phyloP scores from a whole-genome alignment of 169 alveolate species.

The Ichthyophthirius multifiliis region DNA sequence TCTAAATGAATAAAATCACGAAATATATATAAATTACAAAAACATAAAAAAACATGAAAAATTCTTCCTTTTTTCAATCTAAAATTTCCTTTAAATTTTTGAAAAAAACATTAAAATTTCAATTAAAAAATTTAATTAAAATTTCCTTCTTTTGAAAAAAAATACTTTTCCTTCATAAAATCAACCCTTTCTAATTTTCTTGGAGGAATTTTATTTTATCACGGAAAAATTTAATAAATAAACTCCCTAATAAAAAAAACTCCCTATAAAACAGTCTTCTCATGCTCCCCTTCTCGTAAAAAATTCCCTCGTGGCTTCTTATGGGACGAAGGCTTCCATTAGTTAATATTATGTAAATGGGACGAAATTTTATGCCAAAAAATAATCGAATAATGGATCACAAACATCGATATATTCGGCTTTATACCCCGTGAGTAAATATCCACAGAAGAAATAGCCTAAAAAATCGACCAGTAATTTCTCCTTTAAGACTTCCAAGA shows the following conservation, averaged over 20 bases:
- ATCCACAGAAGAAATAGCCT: slow-evolving; percentile 43
- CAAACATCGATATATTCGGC: slow-evolving; percentile 65
- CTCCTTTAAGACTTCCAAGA: background rate
- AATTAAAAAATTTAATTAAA: background rate
- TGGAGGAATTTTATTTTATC: background rate
- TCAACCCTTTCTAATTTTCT: background rate
- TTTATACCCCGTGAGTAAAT: slow-evolving; percentile 85
- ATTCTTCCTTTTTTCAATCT: background rate
- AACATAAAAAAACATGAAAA: background rate
- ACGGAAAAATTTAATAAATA: background rate
- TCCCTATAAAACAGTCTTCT: slow-evolving; percentile 27
- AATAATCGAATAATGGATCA: slow-evolving; percentile 69
- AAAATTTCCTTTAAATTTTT: background rate
- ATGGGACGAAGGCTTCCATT: slow-evolving; percentile 91
- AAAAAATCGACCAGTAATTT: background rate
- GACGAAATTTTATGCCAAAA: slow-evolving; percentile 58
- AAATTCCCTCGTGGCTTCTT: slow-evolving; percentile 73
- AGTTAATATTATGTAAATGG: slow-evolving; percentile 73
- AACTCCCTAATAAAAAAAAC: background rate
- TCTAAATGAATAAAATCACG: too few relatives aligned
- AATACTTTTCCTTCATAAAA: background rate
- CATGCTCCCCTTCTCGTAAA: slow-evolving; percentile 54
- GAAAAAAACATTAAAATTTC: background rate
- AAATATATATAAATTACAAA: too few relatives aligned
- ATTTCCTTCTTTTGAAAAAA: background rate